phyloP scores from a whole-genome alignment of 1,139 yeast species.

The Zygosaccharomyces sapae region DNA sequence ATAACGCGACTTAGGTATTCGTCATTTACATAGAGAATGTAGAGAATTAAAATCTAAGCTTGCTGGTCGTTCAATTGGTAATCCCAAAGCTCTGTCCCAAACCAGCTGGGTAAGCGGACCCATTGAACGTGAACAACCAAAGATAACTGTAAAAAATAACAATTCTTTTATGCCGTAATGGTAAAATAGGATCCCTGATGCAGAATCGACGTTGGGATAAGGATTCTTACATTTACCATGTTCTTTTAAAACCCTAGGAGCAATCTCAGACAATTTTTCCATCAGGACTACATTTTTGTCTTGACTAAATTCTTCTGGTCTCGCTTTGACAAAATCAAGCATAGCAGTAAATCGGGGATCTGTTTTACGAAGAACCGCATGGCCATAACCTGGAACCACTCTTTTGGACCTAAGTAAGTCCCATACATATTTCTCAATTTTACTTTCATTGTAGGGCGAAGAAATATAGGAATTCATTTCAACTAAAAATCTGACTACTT shows the following conservation, averaged over 20 bases:
- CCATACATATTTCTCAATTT: constrained; percentile 88
- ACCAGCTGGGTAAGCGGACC: constrained; percentile 57
- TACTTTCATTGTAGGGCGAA: constrained; percentile 66
- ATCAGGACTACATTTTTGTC: constrained; percentile 38
- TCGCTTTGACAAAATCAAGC: constrained; percentile 37
- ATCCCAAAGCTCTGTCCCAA: constrained; percentile 56
- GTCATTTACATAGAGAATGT: constrained; percentile 5
- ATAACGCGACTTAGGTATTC: neutral
- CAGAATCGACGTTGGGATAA: constrained; percentile 60
- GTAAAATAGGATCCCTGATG: constrained; percentile 53
- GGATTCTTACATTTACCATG: constrained; percentile 66
- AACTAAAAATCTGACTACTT: constrained; percentile 89
- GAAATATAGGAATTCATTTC: constrained; percentile 73
- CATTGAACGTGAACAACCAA: constrained; percentile 56
- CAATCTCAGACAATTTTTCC: constrained; percentile 41
- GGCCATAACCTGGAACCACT: constrained; percentile 98
- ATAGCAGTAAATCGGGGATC: constrained; percentile 60
- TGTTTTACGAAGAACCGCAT: constrained; percentile 92
- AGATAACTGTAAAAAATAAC: constrained; percentile 54
- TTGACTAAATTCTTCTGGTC: constrained; percentile 33
- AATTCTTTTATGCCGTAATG: constrained; percentile 56
- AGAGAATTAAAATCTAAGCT: constrained; percentile 31
- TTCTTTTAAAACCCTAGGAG: constrained; percentile 51
- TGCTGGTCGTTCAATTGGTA: constrained; percentile 64
- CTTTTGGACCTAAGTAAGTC: constrained; percentile 84